phyloP scores from a whole-genome alignment of 768 basidiomycete species.

The Podaxis carcinomalis region DNA sequence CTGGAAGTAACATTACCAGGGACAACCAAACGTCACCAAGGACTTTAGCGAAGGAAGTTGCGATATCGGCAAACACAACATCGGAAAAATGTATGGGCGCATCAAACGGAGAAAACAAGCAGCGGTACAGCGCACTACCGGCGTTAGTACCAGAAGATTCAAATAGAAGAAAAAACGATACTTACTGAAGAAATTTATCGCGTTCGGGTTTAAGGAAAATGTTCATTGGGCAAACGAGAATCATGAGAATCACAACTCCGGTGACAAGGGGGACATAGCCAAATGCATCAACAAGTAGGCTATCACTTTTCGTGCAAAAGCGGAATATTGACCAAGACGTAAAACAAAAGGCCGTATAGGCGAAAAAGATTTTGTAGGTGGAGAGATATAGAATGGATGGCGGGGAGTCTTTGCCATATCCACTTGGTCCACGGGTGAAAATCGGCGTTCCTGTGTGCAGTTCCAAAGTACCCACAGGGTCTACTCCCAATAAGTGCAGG shows the following conservation, averaged over 20 bases:
- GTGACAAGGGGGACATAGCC: constrained; percentile 75
- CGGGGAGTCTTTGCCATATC: constrained; percentile 17
- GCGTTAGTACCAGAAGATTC: background rate
- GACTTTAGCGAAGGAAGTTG: constrained; percentile 97
- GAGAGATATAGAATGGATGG: constrained; percentile 42
- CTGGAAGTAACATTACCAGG: constrained; percentile 78
- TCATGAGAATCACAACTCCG: constrained; percentile 49
- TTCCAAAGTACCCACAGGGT: constrained; percentile 69
- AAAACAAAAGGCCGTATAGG: constrained; percentile 59
- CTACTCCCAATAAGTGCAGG: constrained; percentile 68
- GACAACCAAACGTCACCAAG: constrained; percentile 93
- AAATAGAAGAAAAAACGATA: constrained; percentile 15
- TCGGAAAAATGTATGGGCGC: constrained; percentile 82
- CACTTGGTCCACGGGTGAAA: background rate
- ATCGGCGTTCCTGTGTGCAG: constrained; percentile 33
- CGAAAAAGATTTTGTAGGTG: constrained; percentile 62
- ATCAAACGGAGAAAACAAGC: constrained; percentile 58
- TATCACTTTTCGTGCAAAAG: constrained; percentile 51
- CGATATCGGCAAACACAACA: constrained; percentile 90
- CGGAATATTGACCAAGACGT: constrained; percentile 69
- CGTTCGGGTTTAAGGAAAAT: constrained; percentile 67
- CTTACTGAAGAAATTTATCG: constrained; percentile 75
- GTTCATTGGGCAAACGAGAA: constrained; percentile 65
- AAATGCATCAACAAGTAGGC: constrained; percentile 63
- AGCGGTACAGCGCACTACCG: constrained; percentile 69